Evolutionary conservation across 441 rosid genomes (phyloP), one percentile per base, ranked within the genome.

Genomic region (Manihot esculenta): DNA sequence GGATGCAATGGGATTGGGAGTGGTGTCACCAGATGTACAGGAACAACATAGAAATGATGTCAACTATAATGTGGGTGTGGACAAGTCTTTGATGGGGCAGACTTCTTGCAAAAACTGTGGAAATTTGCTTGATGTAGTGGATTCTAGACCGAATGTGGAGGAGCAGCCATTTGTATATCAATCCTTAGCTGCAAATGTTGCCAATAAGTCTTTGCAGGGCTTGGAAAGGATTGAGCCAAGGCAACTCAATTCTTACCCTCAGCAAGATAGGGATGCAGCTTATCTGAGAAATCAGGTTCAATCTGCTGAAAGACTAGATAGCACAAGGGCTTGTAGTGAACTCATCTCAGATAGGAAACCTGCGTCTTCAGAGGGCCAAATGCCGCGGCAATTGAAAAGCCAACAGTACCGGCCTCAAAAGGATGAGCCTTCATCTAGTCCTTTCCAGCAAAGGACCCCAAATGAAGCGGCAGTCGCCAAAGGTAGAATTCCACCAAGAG

Each of bases 91-190:
- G 35, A 62, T 38, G 67, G 85, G 80, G 38, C 82, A 76, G 41
- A 56, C 83, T 70, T 85, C 95, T 69, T 90, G 92, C 83, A 82
- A 75, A 71, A 81, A 86, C 14, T 92, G 90, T 76, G 89, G 94
- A 68, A 87, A 85, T 62, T 64, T 89, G 77, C 74, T 87, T 59
- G 88, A 88, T 70, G 80, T 69, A 14, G 68, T 73, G 67, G 83
- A 74, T 74, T 75, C 72, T 13, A 45, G 72, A 70, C 72, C 76
- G 44, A 58, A 71, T 63, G 33, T 67, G 56, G 80, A 76, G 50
- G 77, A 83, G 21, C 78, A 60, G 61, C 59, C 55, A 33, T 71
- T 62, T 54, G 73, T 23, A 76, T 74, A 51, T 71, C 62, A 75
- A 1, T 64, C 78, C 44, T 62, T 76, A 64, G 50, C 61, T 59